These are phyloP conservation scores for Globisporangium iwayamae DNA, from an alignment of 352 stramenopile genomes.

Conservation along the genomic window DNA sequence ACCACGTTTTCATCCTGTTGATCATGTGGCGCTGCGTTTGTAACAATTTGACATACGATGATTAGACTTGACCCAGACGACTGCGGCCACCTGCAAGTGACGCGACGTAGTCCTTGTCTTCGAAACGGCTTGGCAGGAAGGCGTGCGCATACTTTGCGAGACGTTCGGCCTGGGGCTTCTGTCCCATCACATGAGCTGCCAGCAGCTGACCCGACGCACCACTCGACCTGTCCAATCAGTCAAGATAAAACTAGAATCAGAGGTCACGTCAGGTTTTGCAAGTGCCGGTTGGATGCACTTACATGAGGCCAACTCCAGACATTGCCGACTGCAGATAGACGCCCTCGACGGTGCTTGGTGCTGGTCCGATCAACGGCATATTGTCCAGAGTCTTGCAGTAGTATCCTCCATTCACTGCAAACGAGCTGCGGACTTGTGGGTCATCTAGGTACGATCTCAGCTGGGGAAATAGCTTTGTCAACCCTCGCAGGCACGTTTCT, in stretches of 20 bases:
- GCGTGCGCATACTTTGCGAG: conserved; percentile 47
- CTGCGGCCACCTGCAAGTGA: conserved; percentile 45
- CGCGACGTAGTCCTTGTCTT: conserved; percentile 50
- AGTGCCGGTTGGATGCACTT: conserved; percentile 1
- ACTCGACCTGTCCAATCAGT: conserved; percentile 39
- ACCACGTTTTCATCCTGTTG: too few species aligned
- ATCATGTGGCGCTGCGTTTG: too few species aligned
- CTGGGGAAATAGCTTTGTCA: conserved; percentile 59
- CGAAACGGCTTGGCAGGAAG: conserved; percentile 64
- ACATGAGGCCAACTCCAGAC: conserved; percentile 72
- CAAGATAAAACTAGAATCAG: not conserved
- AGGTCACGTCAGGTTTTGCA: not conserved
- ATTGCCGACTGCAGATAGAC: conserved; percentile 74
- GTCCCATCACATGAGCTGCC: conserved; percentile 59
- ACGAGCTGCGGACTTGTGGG: conserved; percentile 50
- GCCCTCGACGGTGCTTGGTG: conserved; percentile 51
- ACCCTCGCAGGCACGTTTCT: conserved; percentile 58
- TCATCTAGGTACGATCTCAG: conserved; percentile 56
- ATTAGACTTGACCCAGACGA: conserved; percentile 57
- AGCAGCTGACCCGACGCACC: conserved; percentile 63
- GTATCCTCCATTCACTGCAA: conserved; percentile 73
- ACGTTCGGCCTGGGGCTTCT: conserved; percentile 33
- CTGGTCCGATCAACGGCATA: conserved; percentile 63
- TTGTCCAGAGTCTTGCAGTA: conserved; percentile 83
- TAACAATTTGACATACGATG: too few species aligned